Percentiles rank a stretch among this genome's conserved stretches.
Conservation (phyloP, 768 basidiomycete genomes). For the Flagelloscypha sp. region DNA sequence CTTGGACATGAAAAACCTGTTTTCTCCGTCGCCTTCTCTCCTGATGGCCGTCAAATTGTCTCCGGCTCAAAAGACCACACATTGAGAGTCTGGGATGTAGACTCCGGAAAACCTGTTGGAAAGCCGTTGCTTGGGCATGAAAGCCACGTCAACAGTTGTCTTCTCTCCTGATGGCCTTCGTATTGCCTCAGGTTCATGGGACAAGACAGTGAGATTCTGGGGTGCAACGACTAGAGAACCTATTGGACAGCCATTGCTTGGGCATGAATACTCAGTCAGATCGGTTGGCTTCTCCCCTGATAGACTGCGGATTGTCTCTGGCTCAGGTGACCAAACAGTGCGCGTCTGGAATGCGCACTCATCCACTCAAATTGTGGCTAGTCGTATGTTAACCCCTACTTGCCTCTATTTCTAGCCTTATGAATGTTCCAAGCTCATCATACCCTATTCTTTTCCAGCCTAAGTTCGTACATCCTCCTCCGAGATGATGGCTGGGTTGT, state of each 20-base stretch:
- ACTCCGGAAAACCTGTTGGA: not conserved
- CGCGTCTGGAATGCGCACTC: conserved; percentile 14
- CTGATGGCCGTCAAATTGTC: conserved; percentile 12
- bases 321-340: conserved; percentile 11
- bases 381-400: too few relatives aligned
- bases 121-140: conserved; percentile 5
- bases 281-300: conserved; percentile 14
- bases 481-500: too few relatives aligned
- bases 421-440: too few relatives aligned
- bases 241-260: conserved; percentile 5
- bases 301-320: conserved; percentile 13
- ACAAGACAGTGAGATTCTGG: conserved; percentile 9
- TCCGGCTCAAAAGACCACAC: conserved; percentile 13
- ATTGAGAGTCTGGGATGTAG: conserved; percentile 12
- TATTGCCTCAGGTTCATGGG: conserved; percentile 8
- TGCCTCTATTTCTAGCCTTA: too few relatives aligned
- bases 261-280: conserved; percentile 8
- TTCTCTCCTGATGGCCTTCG: conserved; percentile 13
- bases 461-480: too few relatives aligned
- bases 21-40: conserved; percentile 11
- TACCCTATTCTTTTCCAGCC: too few relatives aligned
- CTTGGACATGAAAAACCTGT: conserved; percentile 10
- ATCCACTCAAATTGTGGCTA: too few relatives aligned
- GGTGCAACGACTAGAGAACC: conserved; percentile 7
- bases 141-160: conserved; percentile 6